Evolutionary conservation across 768 basidiomycete species (phyloP).

Genomic region (Podaxis sp.): DNA sequence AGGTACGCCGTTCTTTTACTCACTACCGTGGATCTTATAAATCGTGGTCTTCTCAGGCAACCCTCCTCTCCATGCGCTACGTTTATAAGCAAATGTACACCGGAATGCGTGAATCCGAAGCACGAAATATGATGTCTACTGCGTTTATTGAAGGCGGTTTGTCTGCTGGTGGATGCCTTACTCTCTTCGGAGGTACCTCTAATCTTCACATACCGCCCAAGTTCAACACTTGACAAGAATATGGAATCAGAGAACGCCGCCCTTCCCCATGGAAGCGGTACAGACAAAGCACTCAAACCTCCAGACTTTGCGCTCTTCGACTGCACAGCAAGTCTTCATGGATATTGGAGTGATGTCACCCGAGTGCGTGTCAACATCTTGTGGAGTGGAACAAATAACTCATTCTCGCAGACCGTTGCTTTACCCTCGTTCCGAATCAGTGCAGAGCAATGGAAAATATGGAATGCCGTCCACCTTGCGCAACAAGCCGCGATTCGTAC

Average conservation of each 20-base stretch:
- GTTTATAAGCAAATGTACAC: conserved; percentile 60
- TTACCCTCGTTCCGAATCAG: conserved; percentile 58
- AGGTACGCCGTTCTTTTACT: conserved; percentile 42
- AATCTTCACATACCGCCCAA: conserved; percentile 9
- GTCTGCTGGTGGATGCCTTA: conserved; percentile 54
- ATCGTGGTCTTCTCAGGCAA: conserved; percentile 48
- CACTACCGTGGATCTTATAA: background rate
- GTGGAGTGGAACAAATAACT: conserved; percentile 16
- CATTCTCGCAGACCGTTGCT: conserved; percentile 55
- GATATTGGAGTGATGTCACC: conserved; percentile 78
- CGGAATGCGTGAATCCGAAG: conserved; percentile 78
- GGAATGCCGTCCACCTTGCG: conserved; percentile 65
- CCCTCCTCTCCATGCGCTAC: conserved; percentile 69
- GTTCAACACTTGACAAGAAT: conserved; percentile 2
- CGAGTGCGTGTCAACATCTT: conserved; percentile 45
- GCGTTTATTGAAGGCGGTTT: conserved; percentile 64
- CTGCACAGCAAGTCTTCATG: conserved; percentile 67
- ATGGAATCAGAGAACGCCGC: conserved; percentile 71
- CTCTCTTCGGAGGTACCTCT: conserved; percentile 74
- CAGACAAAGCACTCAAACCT: conserved; percentile 55
- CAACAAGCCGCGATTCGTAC: conserved; percentile 54
- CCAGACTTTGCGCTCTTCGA: conserved; percentile 77
- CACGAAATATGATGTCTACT: conserved; percentile 51
- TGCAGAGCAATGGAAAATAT: conserved; percentile 49
- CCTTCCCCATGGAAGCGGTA: conserved; percentile 80